phyloP scores from a whole-genome alignment of 305 asterid genomes.

The Caryopteris hybrid region DNA sequence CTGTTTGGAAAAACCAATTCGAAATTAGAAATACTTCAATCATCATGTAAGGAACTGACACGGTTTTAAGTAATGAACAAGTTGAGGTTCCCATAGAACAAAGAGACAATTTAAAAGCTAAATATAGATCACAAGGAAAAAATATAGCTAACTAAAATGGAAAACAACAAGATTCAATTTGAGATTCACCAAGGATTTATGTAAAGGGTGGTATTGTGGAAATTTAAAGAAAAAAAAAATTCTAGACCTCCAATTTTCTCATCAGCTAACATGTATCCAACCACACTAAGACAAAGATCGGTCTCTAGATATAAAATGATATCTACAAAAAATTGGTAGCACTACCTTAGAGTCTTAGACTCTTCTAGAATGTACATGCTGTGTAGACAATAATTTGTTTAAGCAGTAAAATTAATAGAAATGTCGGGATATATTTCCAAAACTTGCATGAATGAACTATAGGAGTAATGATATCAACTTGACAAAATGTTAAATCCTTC shows the following conservation, averaged over 20 bases:
- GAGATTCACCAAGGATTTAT: neutral
- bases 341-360: neutral
- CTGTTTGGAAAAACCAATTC: conserved; percentile 33
- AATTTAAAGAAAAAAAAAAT: too few species aligned
- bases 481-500: neutral
- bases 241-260: neutral
- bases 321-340: neutral
- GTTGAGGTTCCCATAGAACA: neutral
- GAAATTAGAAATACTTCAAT: conserved; percentile 18
- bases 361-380: neutral
- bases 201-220: neutral
- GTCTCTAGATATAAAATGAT: neutral
- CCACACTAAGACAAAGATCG: neutral
- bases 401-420: neutral
- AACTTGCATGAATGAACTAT: too few species aligned
- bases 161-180: neutral
- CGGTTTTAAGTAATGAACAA: neutral
- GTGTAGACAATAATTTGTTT: neutral
- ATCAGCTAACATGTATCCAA: neutral
- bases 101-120: conserved; percentile 9
- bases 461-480: neutral
- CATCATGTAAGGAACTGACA: conserved; percentile 5
- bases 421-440: too few species aligned
- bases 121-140: neutral
- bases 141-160: neutral